A percentile compares a stretch with the other conserved stretches of the same genome.
These are phyloP conservation scores for Penicillium sp. DNA, from an alignment of 2,329 filamentous ascomycete species.

Conservation along the genomic window DNA sequence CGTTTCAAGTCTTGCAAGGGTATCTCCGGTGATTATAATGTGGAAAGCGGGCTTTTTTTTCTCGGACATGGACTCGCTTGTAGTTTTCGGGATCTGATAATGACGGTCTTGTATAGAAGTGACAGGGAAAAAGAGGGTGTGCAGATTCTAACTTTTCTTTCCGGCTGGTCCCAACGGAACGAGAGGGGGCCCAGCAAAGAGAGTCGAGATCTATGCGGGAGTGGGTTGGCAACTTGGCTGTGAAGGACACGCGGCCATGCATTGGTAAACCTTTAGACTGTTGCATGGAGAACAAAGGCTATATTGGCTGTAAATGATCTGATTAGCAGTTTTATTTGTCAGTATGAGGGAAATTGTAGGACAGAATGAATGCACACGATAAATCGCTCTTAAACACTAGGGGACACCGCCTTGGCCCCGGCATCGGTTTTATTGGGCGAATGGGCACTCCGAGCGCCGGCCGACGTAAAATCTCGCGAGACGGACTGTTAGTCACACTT, in stretches of 20 bases:
- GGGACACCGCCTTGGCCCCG: constrained; percentile 18
- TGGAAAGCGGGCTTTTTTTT: constrained; percentile 18
- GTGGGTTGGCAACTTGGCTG: neutral
- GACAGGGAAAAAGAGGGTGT: neutral
- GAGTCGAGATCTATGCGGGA: neutral
- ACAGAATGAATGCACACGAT: constrained; percentile 4
- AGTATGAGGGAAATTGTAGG: constrained; percentile 1
- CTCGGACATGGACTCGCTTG: constrained; percentile 7
- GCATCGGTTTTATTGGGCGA: constrained; percentile 12
- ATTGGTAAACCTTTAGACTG: no score
- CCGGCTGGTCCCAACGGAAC: neutral
- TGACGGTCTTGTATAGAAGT: neutral
- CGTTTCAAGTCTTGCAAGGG: constrained; percentile 9
- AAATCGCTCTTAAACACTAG: constrained; percentile 21
- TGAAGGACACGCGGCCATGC: no score
- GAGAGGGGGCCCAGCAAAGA: neutral
- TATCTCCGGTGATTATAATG: constrained; percentile 13
- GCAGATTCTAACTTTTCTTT: neutral
- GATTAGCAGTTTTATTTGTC: constrained; percentile 7
- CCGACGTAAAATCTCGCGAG: constrained; percentile 27
- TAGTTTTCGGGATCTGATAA: neutral
- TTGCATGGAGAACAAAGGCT: no score
- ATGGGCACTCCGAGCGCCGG: constrained; percentile 28
- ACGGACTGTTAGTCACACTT: constrained; percentile 20
- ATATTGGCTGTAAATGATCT: neutral